Percentiles rank a stretch among this genome's conserved stretches.
Evolutionary conservation across 495 filamentous ascomycete species (phyloP).

Genomic region (Xylona heveae): DNA sequence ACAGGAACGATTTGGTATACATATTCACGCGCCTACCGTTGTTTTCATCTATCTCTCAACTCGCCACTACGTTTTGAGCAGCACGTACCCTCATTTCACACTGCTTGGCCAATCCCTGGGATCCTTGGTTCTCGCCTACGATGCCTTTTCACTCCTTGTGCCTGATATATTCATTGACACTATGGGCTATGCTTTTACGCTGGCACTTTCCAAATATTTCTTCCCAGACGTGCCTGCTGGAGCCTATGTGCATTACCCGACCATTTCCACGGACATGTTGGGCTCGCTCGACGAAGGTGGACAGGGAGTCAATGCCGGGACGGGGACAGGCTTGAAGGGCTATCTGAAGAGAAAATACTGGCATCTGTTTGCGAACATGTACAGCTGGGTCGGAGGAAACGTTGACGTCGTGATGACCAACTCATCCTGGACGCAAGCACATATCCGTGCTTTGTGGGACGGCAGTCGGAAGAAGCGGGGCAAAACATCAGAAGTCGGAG

Average conservation of each 20-base stretch:
- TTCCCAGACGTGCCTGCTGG: conserved; percentile 67
- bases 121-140: conserved; percentile 66
- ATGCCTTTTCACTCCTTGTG: conserved; percentile 78
- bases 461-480: conserved; percentile 19
- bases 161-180: conserved; percentile 94
- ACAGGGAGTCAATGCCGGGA: conserved; percentile 66
- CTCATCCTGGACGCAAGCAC: conserved; percentile 75
- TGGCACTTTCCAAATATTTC: conserved; percentile 61
- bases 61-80: conserved; percentile 60
- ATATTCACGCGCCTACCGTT: conserved; percentile 62
- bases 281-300: conserved; percentile 51
- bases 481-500: conserved; percentile 21
- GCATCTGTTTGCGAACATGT: conserved; percentile 61
- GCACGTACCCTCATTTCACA: conserved; percentile 80
- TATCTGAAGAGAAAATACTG: conserved; percentile 59
- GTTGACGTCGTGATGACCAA: conserved; percentile 95
- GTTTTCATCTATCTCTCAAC: conserved; percentile 79
- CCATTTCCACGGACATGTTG: conserved; percentile 97
- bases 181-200: conserved; percentile 89
- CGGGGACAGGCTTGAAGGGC: conserved; percentile 47
- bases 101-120: conserved; percentile 85
- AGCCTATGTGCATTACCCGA: conserved; percentile 95
- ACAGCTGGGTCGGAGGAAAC: conserved; percentile 56
- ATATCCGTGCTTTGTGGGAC: conserved; percentile 70
- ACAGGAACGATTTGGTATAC: conserved; percentile 78